These are phyloP conservation scores for Aphanomyces astaci DNA, from an alignment of 352 stramenopile species.

Conservation along the genomic window DNA sequence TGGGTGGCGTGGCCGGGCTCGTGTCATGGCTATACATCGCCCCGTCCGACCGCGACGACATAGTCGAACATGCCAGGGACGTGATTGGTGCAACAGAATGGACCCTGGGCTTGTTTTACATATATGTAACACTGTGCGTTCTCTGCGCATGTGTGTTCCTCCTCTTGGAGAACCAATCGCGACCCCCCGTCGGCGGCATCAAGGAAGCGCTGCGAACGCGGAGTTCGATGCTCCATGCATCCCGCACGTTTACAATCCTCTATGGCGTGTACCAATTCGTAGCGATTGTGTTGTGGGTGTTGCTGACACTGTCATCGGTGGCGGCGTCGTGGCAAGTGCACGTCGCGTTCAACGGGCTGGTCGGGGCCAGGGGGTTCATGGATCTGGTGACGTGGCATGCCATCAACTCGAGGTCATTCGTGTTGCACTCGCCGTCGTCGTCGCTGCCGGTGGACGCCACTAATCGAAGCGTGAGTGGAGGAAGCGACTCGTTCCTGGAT, in stretches of 20 bases:
- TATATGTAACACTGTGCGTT: conserved; percentile 66
- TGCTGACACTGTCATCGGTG: conserved; percentile 19
- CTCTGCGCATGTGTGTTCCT: conserved; percentile 51
- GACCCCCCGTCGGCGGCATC: conserved; percentile 56
- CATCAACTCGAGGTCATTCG: conserved; percentile 37
- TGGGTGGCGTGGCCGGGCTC: conserved; percentile 42
- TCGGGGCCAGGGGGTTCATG: conserved; percentile 69
- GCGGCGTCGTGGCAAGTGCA: conserved; percentile 29
- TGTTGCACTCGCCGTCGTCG: not conserved
- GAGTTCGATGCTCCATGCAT: conserved; percentile 72
- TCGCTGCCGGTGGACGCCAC: conserved; percentile 29
- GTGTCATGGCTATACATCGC: conserved; percentile 48
- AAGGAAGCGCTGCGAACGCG: conserved; percentile 67
- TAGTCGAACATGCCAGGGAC: conserved; percentile 69
- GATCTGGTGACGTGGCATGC: conserved; percentile 78
- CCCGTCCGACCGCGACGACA: conserved; percentile 40
- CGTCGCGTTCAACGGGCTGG: conserved; percentile 56
- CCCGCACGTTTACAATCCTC: conserved; percentile 66
- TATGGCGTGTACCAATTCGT: conserved; percentile 81
- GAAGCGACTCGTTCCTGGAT: conserved; percentile 39
- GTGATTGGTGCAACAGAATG: conserved; percentile 26
- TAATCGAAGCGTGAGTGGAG: not conserved
- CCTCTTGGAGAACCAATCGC: conserved; percentile 60
- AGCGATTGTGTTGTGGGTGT: conserved; percentile 70
- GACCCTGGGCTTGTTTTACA: conserved; percentile 61